phyloP scores from a whole-genome alignment of 1,139 yeast genomes.

The Trichomonascaceae sp. region DNA sequence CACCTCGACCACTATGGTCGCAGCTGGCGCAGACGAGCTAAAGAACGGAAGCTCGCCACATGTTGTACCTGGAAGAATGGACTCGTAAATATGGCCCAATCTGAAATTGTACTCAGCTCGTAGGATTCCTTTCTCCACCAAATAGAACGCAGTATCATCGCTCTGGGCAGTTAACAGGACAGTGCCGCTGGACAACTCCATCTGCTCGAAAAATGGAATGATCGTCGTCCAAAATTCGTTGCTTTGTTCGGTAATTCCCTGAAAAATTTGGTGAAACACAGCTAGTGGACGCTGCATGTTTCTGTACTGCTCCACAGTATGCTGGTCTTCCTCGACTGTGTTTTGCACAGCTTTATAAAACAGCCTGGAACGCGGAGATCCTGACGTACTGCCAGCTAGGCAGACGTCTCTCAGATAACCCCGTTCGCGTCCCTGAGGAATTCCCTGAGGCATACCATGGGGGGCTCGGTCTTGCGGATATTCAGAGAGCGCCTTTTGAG shows the following conservation, averaged over 20 bases:
- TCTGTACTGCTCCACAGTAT: constrained; percentile 18
- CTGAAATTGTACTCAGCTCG: constrained; percentile 44
- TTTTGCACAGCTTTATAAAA: constrained; percentile 50
- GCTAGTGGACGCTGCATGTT: constrained; percentile 48
- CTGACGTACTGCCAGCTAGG: constrained; percentile 13
- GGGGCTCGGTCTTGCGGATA: constrained; percentile 1
- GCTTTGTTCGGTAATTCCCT: constrained; percentile 36
- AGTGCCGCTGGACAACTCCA: constrained; percentile 36
- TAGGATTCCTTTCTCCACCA: constrained; percentile 68
- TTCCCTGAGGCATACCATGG: constrained; percentile 5
- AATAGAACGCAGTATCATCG: constrained; percentile 37
- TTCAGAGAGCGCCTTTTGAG: background rate
- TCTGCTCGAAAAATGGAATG: constrained; percentile 39
- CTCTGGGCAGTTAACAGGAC: constrained; percentile 18
- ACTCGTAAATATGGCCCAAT: constrained; percentile 53
- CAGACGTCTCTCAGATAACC: too few species aligned
- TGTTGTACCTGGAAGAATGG: constrained; percentile 78
- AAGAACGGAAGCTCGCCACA: constrained; percentile 61
- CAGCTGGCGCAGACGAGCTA: constrained; percentile 31
- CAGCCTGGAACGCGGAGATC: constrained; percentile 54
- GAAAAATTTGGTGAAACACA: constrained; percentile 54
- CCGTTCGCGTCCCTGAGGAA: constrained; percentile 1
- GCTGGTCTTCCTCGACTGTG: constrained; percentile 31
- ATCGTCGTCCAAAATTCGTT: constrained; percentile 44
- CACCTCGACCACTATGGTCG: constrained; percentile 31